Evolutionary conservation across 2,329 filamentous ascomycete genomes (phyloP), one percentile per base, ranked within the genome.

Genomic region (Colletotrichum sp.): DNA sequence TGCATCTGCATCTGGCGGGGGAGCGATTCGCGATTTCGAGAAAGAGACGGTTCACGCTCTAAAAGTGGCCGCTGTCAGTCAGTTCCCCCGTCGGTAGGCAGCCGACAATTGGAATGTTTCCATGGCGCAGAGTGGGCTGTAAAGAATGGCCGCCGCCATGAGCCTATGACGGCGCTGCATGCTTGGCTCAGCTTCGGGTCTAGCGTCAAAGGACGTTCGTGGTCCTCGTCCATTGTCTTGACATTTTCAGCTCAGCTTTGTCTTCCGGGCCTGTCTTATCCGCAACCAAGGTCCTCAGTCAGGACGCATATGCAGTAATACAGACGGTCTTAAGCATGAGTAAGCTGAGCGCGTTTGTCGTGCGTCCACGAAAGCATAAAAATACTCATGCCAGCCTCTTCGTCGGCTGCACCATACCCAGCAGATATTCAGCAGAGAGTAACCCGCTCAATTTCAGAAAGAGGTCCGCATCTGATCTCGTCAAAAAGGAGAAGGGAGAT

Each of bases 401-500:
- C 26, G 21, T 56, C 16, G 52, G 7, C 30, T 48, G 3, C 6
- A 52, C n/a, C 43, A 21, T 21, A 38, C 18, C 62, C 66, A 32
- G 55, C 24, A 43, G 24, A 21, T 21, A 52, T 14, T 67, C 66
- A 32, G 55, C 24, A 43, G 16, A 21, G 32, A 38, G 16, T 43
- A 26, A 36, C 24, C 36, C 32, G 36, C 55, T 56, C 32, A 32
- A 32, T 12, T 24, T 36, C 52, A n/a, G 21, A 43, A 62, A 34
- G 30, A 28, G 26, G 26, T 56, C 62, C 30, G 38, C 62, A 48
- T 36, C 28, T 56, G 56, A 24, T 32, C 16, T 64, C 34, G 32
- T 36, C 10, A 52, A 38, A 67, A 24, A 75, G 55, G 69, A 72
- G 32, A 56, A 55, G 48, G 69, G 18, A 73, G 43, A 75, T 75